These are phyloP conservation scores for Zalaria obscura DNA, from an alignment of 2,329 filamentous ascomycete genomes.

Conservation along the genomic window DNA sequence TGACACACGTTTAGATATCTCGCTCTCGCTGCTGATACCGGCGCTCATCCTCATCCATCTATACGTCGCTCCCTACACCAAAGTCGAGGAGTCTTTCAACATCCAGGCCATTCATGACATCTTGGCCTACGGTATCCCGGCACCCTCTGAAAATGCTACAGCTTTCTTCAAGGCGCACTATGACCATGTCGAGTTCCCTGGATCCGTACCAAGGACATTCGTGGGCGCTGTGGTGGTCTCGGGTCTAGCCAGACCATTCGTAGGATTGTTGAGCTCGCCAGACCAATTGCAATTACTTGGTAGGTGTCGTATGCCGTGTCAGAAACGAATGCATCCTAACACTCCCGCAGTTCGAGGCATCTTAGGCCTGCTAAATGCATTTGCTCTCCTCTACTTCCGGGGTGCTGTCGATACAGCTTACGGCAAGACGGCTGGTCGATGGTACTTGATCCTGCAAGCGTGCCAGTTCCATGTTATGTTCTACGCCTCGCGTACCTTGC, in stretches of 20 bases:
- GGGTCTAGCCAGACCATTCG: constrained; percentile 52
- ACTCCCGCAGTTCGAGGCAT: constrained; percentile 49
- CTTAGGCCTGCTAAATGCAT: constrained; percentile 63
- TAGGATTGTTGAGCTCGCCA: constrained; percentile 41
- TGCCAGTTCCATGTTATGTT: constrained; percentile 88
- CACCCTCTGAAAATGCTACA: constrained; percentile 9
- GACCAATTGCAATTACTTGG: constrained; percentile 45
- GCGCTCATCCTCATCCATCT: constrained; percentile 16
- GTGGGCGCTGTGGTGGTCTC: constrained; percentile 67
- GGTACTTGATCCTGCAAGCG: constrained; percentile 66
- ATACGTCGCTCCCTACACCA: constrained; percentile 66
- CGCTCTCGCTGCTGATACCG: background rate
- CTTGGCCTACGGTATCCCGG: constrained; percentile 54
- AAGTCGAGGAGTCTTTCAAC: constrained; percentile 98
- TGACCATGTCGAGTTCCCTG: constrained; percentile 83
- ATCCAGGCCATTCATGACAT: constrained; percentile 90
- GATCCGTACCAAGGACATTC: constrained; percentile 84
- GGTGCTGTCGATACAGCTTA: constrained; percentile 50
- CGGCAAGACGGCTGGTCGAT: constrained; percentile 54
- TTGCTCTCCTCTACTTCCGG: constrained; percentile 52
- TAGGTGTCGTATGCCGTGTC: constrained; percentile 15
- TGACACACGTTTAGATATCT: background rate
- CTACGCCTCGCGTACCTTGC: constrained; percentile 81
- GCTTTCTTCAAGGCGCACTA: constrained; percentile 41
- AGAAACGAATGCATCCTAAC: background rate